Conservation (phyloP, 2,329 filamentous ascomycete species). For the Aspergillus udagawae region DNA sequence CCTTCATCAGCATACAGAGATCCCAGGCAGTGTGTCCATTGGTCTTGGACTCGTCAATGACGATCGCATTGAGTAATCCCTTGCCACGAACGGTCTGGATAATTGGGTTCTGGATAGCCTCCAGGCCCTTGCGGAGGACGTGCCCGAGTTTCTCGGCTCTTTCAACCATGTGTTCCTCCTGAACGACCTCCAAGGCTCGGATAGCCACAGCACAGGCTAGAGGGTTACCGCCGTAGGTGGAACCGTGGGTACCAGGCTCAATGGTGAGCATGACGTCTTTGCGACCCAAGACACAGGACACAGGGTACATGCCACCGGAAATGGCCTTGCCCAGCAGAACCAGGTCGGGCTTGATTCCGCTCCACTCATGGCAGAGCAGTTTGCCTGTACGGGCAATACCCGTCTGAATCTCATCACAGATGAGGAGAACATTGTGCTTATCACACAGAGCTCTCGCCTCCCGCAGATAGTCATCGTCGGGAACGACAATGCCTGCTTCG, state of each 20-base stretch:
- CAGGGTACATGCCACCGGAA: slow-evolving; percentile 98
- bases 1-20: slow-evolving; percentile 89
- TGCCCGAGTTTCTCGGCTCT: slow-evolving; percentile 77
- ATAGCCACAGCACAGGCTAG: slow-evolving; percentile 94
- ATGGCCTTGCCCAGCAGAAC: slow-evolving; percentile 96
- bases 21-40: slow-evolving; percentile 91
- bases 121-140: slow-evolving; percentile 75
- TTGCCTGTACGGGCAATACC: slow-evolving; percentile 92
- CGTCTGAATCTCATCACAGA: slow-evolving; percentile 98
- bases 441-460: slow-evolving; percentile 81
- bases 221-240: slow-evolving; percentile 97
- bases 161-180: slow-evolving; percentile 84
- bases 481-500: slow-evolving; percentile 94
- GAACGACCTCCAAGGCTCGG: slow-evolving; percentile 85
- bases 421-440: slow-evolving; percentile 91
- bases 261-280: slow-evolving; percentile 94
- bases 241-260: slow-evolving; percentile 94
- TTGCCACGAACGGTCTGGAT: slow-evolving; percentile 84
- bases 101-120: slow-evolving; percentile 71
- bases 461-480: slow-evolving; percentile 80
- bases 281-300: slow-evolving; percentile 82
- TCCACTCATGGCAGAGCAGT: slow-evolving; percentile 93
- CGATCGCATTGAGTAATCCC: slow-evolving; percentile 89
- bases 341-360: slow-evolving; percentile 89
- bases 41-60: slow-evolving; percentile 87